A percentile compares a stretch with the other conserved stretches of the same genome.
Evolutionary conservation across 1,284 basidiomycete species (phyloP).

Genomic region (Irpex sp.): DNA sequence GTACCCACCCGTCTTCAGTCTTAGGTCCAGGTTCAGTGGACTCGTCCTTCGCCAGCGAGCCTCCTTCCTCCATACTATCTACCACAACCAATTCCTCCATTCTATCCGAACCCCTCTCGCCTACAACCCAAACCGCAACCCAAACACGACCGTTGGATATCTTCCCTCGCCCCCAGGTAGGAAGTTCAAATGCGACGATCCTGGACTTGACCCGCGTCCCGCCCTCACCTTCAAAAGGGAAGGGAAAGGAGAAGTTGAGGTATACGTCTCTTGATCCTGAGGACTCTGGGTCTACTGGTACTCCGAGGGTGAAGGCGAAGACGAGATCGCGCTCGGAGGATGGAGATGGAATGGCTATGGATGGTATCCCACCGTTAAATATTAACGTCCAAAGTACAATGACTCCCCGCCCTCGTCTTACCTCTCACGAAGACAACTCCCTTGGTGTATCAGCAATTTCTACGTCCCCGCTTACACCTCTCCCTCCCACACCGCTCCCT

Average conservation of each 20-base stretch:
- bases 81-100: not conserved
- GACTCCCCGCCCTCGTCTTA: not conserved
- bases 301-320: not conserved
- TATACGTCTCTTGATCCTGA: constrained; percentile 17
- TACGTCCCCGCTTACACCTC: not conserved
- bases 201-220: constrained; percentile 17
- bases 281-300: no score
- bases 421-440: not conserved
- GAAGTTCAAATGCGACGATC: not conserved
- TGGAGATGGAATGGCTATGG: no score
- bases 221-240: constrained; percentile 11
- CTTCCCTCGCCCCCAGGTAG: not conserved
- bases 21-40: not conserved
- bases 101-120: not conserved
- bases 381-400: not conserved
- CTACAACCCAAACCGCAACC: not conserved
- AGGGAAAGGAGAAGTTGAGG: constrained; percentile 16
- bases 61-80: not conserved
- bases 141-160: not conserved
- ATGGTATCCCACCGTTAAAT: no score
- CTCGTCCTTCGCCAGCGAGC: not conserved
- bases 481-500: not conserved
- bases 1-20: not conserved
- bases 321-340: not conserved
- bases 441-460: not conserved